Evolutionary conservation across 495 filamentous ascomycete genomes (phyloP).

Genomic region (Entonaema liquescens): DNA sequence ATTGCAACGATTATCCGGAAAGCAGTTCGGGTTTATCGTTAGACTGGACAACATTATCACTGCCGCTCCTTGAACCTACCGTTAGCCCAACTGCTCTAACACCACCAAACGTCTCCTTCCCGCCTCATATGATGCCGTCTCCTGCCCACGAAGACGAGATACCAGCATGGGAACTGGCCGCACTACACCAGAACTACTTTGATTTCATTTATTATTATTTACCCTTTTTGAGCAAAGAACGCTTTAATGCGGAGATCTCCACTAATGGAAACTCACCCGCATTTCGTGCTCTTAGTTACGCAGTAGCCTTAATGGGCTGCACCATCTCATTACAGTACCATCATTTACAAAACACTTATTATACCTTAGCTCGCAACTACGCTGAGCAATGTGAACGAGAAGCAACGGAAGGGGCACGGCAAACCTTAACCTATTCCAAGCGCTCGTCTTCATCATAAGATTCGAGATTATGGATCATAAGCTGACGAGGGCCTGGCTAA

Average conservation of each 20-base stretch:
- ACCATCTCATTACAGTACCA: constrained; percentile 4
- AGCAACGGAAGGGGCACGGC: not conserved
- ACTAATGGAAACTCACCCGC: constrained; percentile 5
- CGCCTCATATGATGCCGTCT: not conserved
- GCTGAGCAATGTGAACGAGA: constrained; percentile 12
- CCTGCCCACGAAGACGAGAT: not conserved
- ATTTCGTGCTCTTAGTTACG: constrained; percentile 4
- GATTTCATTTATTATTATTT: constrained; percentile 12
- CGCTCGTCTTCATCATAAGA: constrained; percentile 5
- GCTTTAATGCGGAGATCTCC: constrained; percentile 5
- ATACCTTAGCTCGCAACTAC: constrained; percentile 8
- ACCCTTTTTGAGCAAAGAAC: constrained; percentile 8
- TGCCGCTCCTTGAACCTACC: constrained; percentile 6
- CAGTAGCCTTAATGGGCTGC: constrained; percentile 7
- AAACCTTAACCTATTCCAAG: constrained; percentile 6
- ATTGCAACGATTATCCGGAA: constrained; percentile 8
- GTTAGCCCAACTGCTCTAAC: constrained; percentile 5
- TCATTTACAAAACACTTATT: constrained; percentile 11
- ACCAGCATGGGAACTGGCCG: constrained; percentile 2
- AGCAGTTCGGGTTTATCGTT: not conserved
- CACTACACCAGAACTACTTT: constrained; percentile 6
- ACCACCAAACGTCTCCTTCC: constrained; percentile 2
- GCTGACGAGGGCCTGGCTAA: constrained; percentile 8
- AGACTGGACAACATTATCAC: constrained; percentile 4
- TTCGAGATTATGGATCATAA: constrained; percentile 15